Evolutionary conservation across 2,329 filamentous ascomycete species (phyloP), one percentile per base, ranked within the genome.

Genomic region (Acarospora socialis): DNA sequence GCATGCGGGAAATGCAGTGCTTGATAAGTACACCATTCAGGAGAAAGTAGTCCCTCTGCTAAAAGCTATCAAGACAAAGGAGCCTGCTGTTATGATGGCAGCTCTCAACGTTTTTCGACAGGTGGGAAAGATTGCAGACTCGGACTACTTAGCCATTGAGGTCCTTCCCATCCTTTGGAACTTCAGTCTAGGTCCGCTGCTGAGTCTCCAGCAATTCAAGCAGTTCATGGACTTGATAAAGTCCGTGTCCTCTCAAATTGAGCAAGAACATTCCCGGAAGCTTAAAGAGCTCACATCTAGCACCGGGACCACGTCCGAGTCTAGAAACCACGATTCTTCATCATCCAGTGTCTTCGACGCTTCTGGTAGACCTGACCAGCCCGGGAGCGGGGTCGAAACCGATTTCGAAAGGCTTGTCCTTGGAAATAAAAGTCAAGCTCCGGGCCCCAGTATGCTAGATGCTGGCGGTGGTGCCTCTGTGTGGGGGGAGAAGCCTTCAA

Each of bases 1-100:
- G 49, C 60, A 67, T 2, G 70, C 68, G 3, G 79, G 71, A 1
- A 78, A 78, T 1, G 83, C 75, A 2, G 86, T 87, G 3, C 63
- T 98, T 17, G 90, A 98, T 60, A 95, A 95, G 54, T 95, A 90
- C 50, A 95, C 90, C 0, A 87, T 98, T 60, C 90, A 98, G 53
- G 90, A 98, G 52, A 95, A 94, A 60, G 81, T 98, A 20, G 71
- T 95, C 0, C 90, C 90, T 0, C 60, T 95, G 4, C 66, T 98
- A 38, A 84, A 81, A 48, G 84, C 68, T 2, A 95, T 98, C 60
- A 95, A 93, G 57, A 98, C 90, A 0, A 95, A 93, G 51, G 90
- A 98, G 53, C 90, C 90, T 0, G 86, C 84, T 5, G 90, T 98
- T 7, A 95, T 95, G 81, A 80, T 95, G 65, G 86, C 87, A 4